Evolutionary conservation across 2,329 filamentous ascomycete species (phyloP).

Genomic region (Thelonectria rubi): DNA sequence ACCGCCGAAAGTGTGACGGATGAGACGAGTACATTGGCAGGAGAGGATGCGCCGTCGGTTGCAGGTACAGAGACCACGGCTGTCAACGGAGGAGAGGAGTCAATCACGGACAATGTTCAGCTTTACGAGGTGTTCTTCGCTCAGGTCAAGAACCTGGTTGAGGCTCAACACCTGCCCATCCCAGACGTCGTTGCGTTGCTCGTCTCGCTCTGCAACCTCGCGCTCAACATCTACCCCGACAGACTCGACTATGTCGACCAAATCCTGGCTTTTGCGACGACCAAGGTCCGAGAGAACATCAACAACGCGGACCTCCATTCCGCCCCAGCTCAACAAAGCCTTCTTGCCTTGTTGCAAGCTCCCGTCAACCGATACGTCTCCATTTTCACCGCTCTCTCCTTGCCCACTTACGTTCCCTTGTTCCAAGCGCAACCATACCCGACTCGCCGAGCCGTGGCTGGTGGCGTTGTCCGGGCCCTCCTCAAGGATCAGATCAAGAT

Average conservation of each 20-base stretch:
- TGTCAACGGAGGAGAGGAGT: slow-evolving; percentile 56
- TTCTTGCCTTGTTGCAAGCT: slow-evolving; percentile 88
- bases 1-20: slow-evolving; percentile 42
- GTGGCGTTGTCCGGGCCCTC: slow-evolving; percentile 85
- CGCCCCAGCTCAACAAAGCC: slow-evolving; percentile 83
- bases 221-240: slow-evolving; percentile 94
- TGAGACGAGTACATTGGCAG: slow-evolving; percentile 42
- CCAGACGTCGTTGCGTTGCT: slow-evolving; percentile 94
- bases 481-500: slow-evolving; percentile 84
- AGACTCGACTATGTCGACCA: slow-evolving; percentile 95
- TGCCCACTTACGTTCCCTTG: slow-evolving; percentile 91
- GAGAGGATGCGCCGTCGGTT: slow-evolving; percentile 51
- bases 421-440: slow-evolving; percentile 92
- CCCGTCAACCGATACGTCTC: slow-evolving; percentile 91
- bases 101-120: slow-evolving; percentile 73
- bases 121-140: slow-evolving; percentile 98
- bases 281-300: slow-evolving; percentile 86
- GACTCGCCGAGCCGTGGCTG: slow-evolving; percentile 88
- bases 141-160: slow-evolving; percentile 92
- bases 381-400: slow-evolving; percentile 92
- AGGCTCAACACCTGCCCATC: slow-evolving; percentile 88
- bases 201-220: slow-evolving; percentile 92
- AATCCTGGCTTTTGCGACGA: slow-evolving; percentile 85
- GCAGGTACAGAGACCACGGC: slow-evolving; percentile 59
- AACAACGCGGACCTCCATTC: slow-evolving; percentile 97